phyloP scores from a whole-genome alignment of 2,329 filamentous ascomycete species.

The Alternaria arbusti region DNA sequence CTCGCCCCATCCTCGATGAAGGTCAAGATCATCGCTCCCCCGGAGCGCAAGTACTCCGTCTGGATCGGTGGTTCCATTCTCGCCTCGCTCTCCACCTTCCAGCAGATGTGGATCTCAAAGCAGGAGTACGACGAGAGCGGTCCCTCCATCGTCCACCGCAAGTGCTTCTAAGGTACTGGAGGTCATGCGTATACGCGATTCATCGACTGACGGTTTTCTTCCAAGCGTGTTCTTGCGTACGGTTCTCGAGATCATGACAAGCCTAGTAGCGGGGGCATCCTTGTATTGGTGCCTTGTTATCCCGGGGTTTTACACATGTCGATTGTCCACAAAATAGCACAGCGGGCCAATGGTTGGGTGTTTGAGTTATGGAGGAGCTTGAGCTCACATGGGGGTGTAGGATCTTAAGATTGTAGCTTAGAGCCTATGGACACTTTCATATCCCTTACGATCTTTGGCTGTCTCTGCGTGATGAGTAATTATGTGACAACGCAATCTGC shows the following conservation, averaged over 20 bases:
- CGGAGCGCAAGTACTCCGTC: slow-evolving; percentile 99
- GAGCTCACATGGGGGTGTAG: slow-evolving; percentile 40
- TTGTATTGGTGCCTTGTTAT: slow-evolving; percentile 46
- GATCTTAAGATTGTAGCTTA: slow-evolving; percentile 51
- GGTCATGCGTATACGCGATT: slow-evolving; percentile 3
- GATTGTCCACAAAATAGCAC: slow-evolving; percentile 50
- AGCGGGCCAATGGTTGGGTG: slow-evolving; percentile 47
- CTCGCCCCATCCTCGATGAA: slow-evolving; percentile 99
- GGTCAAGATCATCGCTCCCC: slow-evolving; percentile 99
- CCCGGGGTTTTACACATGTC: slow-evolving; percentile 41
- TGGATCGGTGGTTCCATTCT: slow-evolving; percentile 99
- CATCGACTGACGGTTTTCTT: slow-evolving; percentile 30
- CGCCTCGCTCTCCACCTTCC: slow-evolving; percentile 99
- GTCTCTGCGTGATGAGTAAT: neutral
- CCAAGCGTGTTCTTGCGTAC: slow-evolving; percentile 44
- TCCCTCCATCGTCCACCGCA: slow-evolving; percentile 99
- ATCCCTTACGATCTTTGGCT: slow-evolving; percentile 25
- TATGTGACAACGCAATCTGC: slow-evolving; percentile 1
- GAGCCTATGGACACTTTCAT: slow-evolving; percentile 45
- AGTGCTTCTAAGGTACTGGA: slow-evolving; percentile 94
- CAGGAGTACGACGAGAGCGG: slow-evolving; percentile 99
- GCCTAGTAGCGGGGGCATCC: slow-evolving; percentile 46
- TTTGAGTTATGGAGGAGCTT: slow-evolving; percentile 47
- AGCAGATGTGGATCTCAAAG: slow-evolving; percentile 99
- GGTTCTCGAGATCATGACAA: slow-evolving; percentile 46